Evolutionary conservation across 192 early-diverging fungal species (phyloP), one percentile per base, ranked within the genome.

Genomic region (Coemansia sp.): DNA sequence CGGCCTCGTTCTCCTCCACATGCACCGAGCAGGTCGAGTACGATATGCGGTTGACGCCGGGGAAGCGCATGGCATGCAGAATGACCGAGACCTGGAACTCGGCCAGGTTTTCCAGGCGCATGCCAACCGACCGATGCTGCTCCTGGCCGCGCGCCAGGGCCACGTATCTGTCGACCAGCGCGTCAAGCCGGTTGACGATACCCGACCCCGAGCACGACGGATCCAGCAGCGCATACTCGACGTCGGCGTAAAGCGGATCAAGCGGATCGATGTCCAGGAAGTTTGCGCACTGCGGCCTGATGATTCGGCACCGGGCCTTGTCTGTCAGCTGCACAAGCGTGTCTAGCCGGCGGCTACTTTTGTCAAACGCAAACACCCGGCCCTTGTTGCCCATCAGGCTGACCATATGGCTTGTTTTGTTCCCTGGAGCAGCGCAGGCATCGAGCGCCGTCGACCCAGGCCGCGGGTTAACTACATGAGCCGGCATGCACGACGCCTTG

Each of bases 1-100:
- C 97, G 8, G 87, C 86, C 64, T 99, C 97, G 78, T 99, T 98
- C 67, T 99, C 97, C 71, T 87, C 81, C 0, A 80, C 79, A 67
- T 98, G 90, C 48, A 94, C 87, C 6, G 97, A 99, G 71, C 97
- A 99, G 2, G 97, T 99, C 35, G 97, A 99, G 68, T 99, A 99
- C 10, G 88, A 86, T 20, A 99, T 83, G 60, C 85, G 84, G 55
- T 91, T 85, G n/a, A 93, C 89, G 6, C 74, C 81, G 2, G 92
- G 93, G 68, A 98, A 93, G 42, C 83, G 86, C 78, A 93, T 85
- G 13, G 94, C 93, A 64, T 99, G 95, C 60, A 89, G 61, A 10
- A 99, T 73, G 7, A 87, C 84, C 9, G 84, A 78, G 29, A 82
- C 64, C 67, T 99, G 97, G 64, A 99, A 98, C 29, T 95, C 91